Evolutionary conservation across 225 moss, liverwort and hornwort species (phyloP).

Genomic region (Marchantia paleacea): DNA sequence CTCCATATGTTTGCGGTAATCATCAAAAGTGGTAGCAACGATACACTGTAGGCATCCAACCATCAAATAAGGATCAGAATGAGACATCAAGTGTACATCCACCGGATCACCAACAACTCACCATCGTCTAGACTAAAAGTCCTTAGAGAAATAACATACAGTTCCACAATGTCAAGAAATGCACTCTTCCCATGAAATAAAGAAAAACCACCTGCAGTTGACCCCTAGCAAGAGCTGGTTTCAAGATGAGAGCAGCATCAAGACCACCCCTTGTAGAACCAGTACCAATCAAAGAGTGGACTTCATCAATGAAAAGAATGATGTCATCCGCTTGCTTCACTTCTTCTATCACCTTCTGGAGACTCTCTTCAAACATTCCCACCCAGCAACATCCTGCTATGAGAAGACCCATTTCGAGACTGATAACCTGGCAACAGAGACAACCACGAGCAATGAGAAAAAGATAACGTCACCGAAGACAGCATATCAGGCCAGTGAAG

Average conservation of each 20-base stretch:
- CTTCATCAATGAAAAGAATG: constrained; percentile 92
- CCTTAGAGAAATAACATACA: not conserved
- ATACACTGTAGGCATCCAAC: constrained; percentile 56
- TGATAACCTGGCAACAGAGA: constrained; percentile 54
- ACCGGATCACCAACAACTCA: too few species aligned
- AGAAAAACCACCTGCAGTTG: constrained; percentile 68
- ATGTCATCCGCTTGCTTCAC: constrained; percentile 98
- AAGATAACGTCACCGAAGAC: not conserved
- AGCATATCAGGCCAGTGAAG: not conserved
- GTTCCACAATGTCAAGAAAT: not conserved
- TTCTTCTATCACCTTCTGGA: constrained; percentile 97
- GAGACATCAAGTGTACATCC: not conserved
- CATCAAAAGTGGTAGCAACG: constrained; percentile 95
- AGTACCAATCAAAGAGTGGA: constrained; percentile 91
- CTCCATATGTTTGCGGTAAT: constrained; percentile 96
- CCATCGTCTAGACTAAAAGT: too few species aligned
- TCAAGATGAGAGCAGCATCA: constrained; percentile 89
- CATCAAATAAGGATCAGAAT: not conserved
- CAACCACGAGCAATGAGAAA: not conserved
- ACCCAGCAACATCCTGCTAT: constrained; percentile 91
- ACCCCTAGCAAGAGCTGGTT: constrained; percentile 96
- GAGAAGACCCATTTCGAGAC: constrained; percentile 89
- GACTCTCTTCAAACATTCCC: constrained; percentile 93
- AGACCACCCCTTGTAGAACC: constrained; percentile 96
- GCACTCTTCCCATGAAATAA: too few species aligned